A percentile compares a stretch with the other conserved stretches of the same genome.
These are phyloP conservation scores for Fraxinus greggii DNA, from an alignment of 305 asterid genomes.

Conservation along the genomic window DNA sequence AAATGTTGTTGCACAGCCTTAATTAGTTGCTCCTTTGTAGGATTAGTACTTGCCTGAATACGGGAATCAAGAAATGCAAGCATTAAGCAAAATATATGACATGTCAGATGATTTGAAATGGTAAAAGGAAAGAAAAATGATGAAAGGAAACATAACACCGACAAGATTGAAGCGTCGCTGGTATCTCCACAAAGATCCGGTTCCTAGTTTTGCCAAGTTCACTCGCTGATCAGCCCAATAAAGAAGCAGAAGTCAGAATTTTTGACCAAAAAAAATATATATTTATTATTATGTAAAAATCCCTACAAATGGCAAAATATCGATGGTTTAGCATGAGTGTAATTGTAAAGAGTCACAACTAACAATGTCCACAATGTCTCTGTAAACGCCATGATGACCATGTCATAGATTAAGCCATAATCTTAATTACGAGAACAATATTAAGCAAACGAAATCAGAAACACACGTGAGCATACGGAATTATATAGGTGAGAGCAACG, in stretches of 20 bases:
- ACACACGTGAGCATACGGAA: too few relatives aligned
- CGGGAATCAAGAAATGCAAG: not conserved
- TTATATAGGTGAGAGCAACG: not conserved
- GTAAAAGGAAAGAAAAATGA: not conserved
- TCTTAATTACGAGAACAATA: not conserved
- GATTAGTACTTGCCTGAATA: constrained; percentile 63
- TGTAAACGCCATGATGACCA: not conserved
- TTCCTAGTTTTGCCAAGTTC: constrained; percentile 70
- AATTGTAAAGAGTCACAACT: not conserved
- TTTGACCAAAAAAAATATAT: too few relatives aligned
- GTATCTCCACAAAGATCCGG: constrained; percentile 83
- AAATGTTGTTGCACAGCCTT: constrained; percentile 71
- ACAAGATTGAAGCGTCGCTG: constrained; percentile 79
- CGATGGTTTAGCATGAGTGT: not conserved
- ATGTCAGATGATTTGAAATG: not conserved
- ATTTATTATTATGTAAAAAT: not conserved
- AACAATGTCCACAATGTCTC: not conserved
- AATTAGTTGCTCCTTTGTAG: constrained; percentile 68
- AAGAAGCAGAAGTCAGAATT: constrained; percentile 4
- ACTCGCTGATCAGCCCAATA: constrained; percentile 45
- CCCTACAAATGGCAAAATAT: not conserved
- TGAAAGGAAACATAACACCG: constrained; percentile 22
- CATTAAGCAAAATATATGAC: not conserved
- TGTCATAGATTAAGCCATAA: not conserved
- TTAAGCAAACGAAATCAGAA: not conserved